Evolutionary conservation across 495 filamentous ascomycete species (phyloP).

Genomic region (Delitschia confertaspora): DNA sequence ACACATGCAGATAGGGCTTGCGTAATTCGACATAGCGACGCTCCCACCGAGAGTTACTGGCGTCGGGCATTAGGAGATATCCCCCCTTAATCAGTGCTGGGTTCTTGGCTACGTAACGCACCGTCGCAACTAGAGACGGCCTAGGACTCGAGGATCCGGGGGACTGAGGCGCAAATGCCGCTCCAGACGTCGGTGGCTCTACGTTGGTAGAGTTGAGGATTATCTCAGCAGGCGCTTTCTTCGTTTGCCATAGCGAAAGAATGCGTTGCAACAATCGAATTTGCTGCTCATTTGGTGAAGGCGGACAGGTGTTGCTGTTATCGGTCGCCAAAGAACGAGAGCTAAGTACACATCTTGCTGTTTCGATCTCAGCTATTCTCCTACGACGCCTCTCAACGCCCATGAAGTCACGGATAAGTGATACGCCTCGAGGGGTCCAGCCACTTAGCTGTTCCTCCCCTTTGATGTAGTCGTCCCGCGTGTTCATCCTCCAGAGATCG

Average conservation of each 20-base stretch:
- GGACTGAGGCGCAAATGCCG: constrained; percentile 37
- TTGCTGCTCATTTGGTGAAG: constrained; percentile 26
- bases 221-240: constrained; percentile 61
- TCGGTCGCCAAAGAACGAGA: constrained; percentile 16
- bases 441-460: constrained; percentile 76
- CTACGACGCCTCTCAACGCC: constrained; percentile 56
- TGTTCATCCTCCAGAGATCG: constrained; percentile 96
- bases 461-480: constrained; percentile 84
- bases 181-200: constrained; percentile 62
- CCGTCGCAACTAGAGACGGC: constrained; percentile 54
- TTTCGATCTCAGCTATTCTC: constrained; percentile 69
- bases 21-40: constrained; percentile 90
- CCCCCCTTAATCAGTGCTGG: constrained; percentile 69
- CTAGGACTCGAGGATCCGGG: constrained; percentile 10
- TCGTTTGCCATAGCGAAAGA: constrained; percentile 67
- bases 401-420: constrained; percentile 76
- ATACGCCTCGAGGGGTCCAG: constrained; percentile 85
- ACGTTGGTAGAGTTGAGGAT: constrained; percentile 70
- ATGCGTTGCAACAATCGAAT: constrained; percentile 55
- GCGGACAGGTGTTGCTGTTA: background rate
- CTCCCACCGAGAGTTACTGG: constrained; percentile 68
- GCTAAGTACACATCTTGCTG: constrained; percentile 61
- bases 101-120: constrained; percentile 56
- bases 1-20: constrained; percentile 83
- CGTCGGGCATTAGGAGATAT: constrained; percentile 70